Evolutionary conservation across 306 rosid genomes (phyloP).

Genomic region (Vicia sativa): DNA sequence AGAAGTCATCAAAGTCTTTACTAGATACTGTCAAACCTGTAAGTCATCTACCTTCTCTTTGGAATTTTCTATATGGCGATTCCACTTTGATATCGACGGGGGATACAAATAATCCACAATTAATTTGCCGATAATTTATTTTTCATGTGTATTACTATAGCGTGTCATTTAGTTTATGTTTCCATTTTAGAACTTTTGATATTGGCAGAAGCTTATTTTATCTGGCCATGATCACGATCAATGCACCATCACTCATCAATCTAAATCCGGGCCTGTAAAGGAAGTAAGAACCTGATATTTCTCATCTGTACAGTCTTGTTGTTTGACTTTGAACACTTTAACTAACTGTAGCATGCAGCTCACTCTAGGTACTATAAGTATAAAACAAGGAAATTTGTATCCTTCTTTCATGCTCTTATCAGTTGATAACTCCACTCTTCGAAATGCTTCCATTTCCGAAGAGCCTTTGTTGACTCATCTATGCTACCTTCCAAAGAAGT

Average conservation of each 20-base stretch:
- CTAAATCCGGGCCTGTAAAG: constrained; percentile 52
- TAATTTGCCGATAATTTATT: not conserved
- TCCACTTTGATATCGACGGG: constrained; percentile 23
- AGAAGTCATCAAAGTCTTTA: constrained; percentile 60
- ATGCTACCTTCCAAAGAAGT: constrained; percentile 77
- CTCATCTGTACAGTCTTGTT: constrained; percentile 31
- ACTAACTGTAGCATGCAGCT: constrained; percentile 65
- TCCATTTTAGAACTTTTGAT: constrained; percentile 12
- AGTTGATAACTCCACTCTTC: constrained; percentile 49
- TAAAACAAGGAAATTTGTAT: constrained; percentile 85
- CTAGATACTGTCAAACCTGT: constrained; percentile 66
- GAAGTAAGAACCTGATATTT: constrained; percentile 63
- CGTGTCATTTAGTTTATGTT: not conserved
- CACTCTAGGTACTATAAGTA: constrained; percentile 81
- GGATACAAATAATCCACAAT: not conserved
- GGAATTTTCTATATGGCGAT: constrained; percentile 31
- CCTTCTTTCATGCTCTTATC: constrained; percentile 89
- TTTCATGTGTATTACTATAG: constrained; percentile 7
- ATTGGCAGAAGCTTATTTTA: constrained; percentile 64
- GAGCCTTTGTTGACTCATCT: constrained; percentile 58
- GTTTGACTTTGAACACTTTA: constrained; percentile 34
- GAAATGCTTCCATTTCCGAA: constrained; percentile 52
- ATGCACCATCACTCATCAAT: constrained; percentile 63
- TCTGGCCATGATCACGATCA: constrained; percentile 94
- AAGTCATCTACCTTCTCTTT: constrained; percentile 42